phyloP scores from a whole-genome alignment of 768 basidiomycete species.

The Gymnopilus dilepis region DNA sequence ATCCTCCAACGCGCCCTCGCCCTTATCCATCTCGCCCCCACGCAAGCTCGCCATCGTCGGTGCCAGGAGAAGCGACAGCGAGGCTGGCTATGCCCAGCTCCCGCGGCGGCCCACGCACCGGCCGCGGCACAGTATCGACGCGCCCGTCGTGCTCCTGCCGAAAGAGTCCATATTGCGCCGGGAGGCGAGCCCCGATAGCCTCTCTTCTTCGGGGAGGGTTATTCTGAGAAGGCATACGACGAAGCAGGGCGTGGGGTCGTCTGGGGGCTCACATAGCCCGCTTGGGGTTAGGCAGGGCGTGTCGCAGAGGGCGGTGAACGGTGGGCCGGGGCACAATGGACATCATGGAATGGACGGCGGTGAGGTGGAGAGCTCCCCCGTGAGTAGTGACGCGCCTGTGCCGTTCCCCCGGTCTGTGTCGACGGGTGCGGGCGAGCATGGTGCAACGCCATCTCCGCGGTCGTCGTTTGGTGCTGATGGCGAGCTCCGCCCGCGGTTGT shows the following conservation, averaged over 20 bases:
- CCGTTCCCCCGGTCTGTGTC: conserved; percentile 72
- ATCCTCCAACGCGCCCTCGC: conserved; percentile 25
- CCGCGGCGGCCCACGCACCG: conserved; percentile 68
- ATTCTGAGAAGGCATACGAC: conserved; percentile 64
- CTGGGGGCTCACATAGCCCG: background rate
- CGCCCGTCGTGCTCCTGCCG: conserved; percentile 47
- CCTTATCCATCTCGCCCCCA: conserved; percentile 49
- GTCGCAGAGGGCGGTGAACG: background rate
- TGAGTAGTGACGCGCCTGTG: conserved; percentile 40
- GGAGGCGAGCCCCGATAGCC: conserved; percentile 65
- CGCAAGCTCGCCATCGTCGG: conserved; percentile 64
- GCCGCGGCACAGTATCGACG: conserved; percentile 67
- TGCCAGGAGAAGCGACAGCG: conserved; percentile 46
- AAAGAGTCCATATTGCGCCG: conserved; percentile 52
- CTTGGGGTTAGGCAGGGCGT: conserved; percentile 1
- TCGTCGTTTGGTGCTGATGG: conserved; percentile 45
- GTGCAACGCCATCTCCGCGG: conserved; percentile 39
- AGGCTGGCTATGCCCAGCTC: conserved; percentile 46
- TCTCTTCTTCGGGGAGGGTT: conserved; percentile 46
- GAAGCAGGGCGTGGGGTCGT: conserved; percentile 39
- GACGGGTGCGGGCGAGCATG: conserved; percentile 22
- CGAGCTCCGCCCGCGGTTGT: conserved; percentile 45
- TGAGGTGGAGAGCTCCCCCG: conserved; percentile 23
- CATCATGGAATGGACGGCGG: conserved; percentile 44
- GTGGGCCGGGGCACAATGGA: background rate